A percentile compares a stretch with the other conserved stretches of the same genome.
Conservation (phyloP, 257 asterid species). For the Solanum dulcamara region DNA sequence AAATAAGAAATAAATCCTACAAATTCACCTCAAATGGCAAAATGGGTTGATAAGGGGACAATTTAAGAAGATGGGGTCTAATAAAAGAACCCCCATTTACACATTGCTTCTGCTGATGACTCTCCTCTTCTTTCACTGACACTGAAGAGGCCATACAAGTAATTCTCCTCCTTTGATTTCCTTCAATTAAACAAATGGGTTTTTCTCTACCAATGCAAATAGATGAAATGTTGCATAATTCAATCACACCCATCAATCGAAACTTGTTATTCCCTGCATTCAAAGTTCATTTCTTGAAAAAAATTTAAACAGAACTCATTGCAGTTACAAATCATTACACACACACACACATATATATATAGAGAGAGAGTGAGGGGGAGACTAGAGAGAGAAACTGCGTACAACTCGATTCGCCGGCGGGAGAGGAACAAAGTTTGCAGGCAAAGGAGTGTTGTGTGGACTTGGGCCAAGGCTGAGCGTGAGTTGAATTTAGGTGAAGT, state of each 20-base stretch:
- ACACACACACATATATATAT: fast-evolving
- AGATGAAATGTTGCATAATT: constrained; percentile 38
- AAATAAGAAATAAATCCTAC: background rate
- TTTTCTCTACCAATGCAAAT: constrained; percentile 33
- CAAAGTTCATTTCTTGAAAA: background rate
- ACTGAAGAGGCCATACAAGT: constrained; percentile 34
- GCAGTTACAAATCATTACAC: background rate
- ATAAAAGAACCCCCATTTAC: constrained; percentile 67
- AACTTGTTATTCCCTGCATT: background rate
- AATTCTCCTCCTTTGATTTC: constrained; percentile 17
- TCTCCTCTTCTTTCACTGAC: constrained; percentile 44
- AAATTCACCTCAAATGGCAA: constrained; percentile 79
- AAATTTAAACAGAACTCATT: background rate
- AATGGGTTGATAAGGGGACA: constrained; percentile 85
- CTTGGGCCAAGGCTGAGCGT: background rate
- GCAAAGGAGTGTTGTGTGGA: background rate
- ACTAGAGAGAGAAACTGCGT: background rate
- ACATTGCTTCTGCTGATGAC: constrained; percentile 10
- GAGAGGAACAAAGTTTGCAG: background rate
- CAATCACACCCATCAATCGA: constrained; percentile 58
- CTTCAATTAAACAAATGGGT: constrained; percentile 10
- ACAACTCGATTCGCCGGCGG: background rate
- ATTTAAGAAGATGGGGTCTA: constrained; percentile 66
- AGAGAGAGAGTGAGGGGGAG: background rate
- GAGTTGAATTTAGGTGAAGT: background rate